These are phyloP conservation scores for Blakeslea trispora DNA, from an alignment of 371 early-diverging fungal species.

Conservation along the genomic window DNA sequence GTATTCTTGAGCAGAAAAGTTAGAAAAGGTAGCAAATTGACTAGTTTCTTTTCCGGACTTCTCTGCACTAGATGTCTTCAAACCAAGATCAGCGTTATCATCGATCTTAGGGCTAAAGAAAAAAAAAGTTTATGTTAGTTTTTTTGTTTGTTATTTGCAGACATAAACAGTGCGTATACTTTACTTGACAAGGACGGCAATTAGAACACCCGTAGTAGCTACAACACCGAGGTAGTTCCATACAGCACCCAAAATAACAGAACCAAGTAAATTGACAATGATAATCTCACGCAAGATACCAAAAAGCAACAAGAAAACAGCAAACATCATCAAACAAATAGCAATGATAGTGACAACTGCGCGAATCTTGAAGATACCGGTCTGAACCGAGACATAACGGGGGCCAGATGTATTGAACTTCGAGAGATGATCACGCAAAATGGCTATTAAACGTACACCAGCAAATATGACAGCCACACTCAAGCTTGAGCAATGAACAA, in stretches of 20 bases:
- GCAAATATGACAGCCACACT: conserved; percentile 36
- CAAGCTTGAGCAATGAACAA: conserved; percentile 36
- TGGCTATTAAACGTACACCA: conserved; percentile 35
- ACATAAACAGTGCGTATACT: not conserved
- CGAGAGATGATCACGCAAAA: conserved; percentile 33
- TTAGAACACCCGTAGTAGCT: conserved; percentile 19
- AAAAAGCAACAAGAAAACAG: conserved; percentile 25
- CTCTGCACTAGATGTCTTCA: conserved; percentile 22
- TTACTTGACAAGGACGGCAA: conserved; percentile 31
- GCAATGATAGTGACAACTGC: conserved; percentile 27
- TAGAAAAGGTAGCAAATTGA: conserved; percentile 23
- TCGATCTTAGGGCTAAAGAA: conserved; percentile 22
- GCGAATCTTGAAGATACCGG: conserved; percentile 46
- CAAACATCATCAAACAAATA: conserved; percentile 31
- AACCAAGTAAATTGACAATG: conserved; percentile 18
- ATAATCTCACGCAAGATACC: conserved; percentile 28
- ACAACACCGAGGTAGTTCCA: conserved; percentile 31
- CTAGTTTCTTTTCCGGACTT: conserved; percentile 12
- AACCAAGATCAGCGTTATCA: conserved; percentile 17
- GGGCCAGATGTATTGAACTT: conserved; percentile 37
- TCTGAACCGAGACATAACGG: conserved; percentile 40
- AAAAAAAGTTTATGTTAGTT: too few relatives aligned
- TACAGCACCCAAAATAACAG: conserved; percentile 22
- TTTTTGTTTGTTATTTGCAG: too few relatives aligned
- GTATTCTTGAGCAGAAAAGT: conserved; percentile 28